phyloP scores from a whole-genome alignment of 805 yeast genomes.

The Candida qinlingensis region DNA sequence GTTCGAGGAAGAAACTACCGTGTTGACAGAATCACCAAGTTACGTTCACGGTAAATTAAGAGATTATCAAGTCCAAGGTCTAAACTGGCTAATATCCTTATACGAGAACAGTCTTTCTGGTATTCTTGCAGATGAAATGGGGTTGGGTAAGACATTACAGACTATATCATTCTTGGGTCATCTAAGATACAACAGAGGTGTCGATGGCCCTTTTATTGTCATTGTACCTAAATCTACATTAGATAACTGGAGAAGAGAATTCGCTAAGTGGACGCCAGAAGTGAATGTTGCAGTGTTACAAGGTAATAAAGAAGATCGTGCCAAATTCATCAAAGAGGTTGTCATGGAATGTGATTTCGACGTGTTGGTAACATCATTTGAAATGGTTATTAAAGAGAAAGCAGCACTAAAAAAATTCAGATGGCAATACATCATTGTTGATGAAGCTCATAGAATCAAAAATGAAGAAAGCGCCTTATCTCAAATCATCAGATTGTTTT shows the following conservation, averaged over 20 bases:
- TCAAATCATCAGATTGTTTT: constrained; percentile 85
- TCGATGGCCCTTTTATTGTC: constrained; percentile 87
- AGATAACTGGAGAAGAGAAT: constrained; percentile 95
- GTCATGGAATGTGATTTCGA: constrained; percentile 77
- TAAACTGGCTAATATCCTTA: constrained; percentile 88
- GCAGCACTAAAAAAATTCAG: constrained; percentile 69
- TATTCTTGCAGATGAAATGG: constrained; percentile 97
- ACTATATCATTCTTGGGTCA: constrained; percentile 91
- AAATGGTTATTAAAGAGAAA: constrained; percentile 89
- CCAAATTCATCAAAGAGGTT: constrained; percentile 48
- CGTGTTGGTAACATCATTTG: constrained; percentile 86
- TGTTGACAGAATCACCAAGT: constrained; percentile 82
- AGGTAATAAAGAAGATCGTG: constrained; percentile 83
- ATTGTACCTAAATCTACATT: constrained; percentile 94
- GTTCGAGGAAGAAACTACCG: constrained; percentile 55
- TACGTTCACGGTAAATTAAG: constrained; percentile 74
- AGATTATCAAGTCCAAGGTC: constrained; percentile 91
- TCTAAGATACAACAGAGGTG: constrained; percentile 66
- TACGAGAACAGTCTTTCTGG: constrained; percentile 89
- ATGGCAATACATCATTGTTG: constrained; percentile 93
- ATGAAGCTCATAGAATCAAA: constrained; percentile 95
- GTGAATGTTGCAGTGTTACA: constrained; percentile 81
- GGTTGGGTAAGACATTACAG: constrained; percentile 92
- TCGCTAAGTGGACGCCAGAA: constrained; percentile 93
- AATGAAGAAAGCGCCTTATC: constrained; percentile 90